Evolutionary conservation across 2,329 filamentous ascomycete species (phyloP).

Genomic region (Fusarium sp.): DNA sequence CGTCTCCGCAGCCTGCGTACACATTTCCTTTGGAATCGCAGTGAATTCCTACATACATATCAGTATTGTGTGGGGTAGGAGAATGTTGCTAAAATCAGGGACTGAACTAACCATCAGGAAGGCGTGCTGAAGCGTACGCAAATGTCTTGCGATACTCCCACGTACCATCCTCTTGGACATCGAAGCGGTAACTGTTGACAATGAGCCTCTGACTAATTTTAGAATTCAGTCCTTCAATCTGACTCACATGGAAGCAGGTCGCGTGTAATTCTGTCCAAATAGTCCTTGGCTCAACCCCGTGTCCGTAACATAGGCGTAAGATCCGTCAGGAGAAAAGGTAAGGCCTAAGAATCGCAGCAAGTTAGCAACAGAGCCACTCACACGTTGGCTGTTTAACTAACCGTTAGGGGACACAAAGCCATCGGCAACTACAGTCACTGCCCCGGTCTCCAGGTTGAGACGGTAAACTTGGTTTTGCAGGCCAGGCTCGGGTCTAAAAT

Average conservation of each 20-base stretch:
- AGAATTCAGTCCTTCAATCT: too few relatives aligned
- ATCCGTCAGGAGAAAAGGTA: constrained; percentile 66
- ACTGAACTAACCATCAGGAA: constrained; percentile 66
- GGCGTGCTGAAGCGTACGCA: constrained; percentile 64
- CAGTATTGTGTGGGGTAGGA: neutral
- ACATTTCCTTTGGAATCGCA: constrained; percentile 67
- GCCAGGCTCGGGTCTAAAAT: constrained; percentile 65
- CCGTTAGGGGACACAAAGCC: constrained; percentile 68
- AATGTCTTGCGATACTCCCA: constrained; percentile 65
- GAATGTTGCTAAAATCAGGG: neutral
- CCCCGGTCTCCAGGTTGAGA: constrained; percentile 61
- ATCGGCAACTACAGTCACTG: constrained; percentile 67
- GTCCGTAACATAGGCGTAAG: constrained; percentile 67
- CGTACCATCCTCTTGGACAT: constrained; percentile 59
- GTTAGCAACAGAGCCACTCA: neutral
- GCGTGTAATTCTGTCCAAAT: constrained; percentile 55
- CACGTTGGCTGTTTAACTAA: constrained; percentile 9
- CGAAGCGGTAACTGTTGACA: constrained; percentile 56
- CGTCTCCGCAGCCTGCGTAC: constrained; percentile 62
- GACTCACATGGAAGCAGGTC: constrained; percentile 60
- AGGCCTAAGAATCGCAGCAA: constrained; percentile 52
- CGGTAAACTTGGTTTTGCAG: constrained; percentile 71
- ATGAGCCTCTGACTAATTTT: too few relatives aligned
- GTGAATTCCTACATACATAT: constrained; percentile 59
- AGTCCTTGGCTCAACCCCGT: constrained; percentile 60